Conservation (phyloP, 805 yeast species). For the Candida mattraensis region DNA sequence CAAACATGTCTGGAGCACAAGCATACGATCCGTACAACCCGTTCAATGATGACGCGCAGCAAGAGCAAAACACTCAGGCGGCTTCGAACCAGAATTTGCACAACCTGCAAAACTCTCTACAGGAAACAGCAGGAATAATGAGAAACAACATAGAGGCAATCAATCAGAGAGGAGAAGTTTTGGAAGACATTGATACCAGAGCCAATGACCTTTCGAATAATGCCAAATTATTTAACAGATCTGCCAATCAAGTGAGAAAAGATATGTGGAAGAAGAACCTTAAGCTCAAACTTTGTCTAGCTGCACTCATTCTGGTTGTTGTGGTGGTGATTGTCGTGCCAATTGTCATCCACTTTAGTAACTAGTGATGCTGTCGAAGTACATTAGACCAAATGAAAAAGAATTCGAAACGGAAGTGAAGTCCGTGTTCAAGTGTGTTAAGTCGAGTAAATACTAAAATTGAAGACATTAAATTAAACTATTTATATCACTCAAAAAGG, state of each 20-base stretch:
- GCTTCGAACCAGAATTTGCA: constrained; percentile 26
- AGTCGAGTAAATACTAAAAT: no score
- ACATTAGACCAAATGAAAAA: no score
- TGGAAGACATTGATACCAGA: constrained; percentile 88
- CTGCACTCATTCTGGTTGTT: constrained; percentile 72
- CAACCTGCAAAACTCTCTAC: constrained; percentile 32
- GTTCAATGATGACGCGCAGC: constrained; percentile 31
- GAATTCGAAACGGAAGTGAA: no score
- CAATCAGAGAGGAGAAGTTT: constrained; percentile 91
- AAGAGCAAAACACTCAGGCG: constrained; percentile 20
- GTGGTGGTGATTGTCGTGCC: constrained; percentile 90
- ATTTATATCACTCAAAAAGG: no score
- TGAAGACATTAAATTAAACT: no score
- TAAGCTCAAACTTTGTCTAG: constrained; percentile 92
- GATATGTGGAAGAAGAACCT: constrained; percentile 99
- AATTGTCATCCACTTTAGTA: constrained; percentile 80
- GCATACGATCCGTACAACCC: constrained; percentile 38
- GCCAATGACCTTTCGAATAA: constrained; percentile 89
- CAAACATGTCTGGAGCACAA: constrained; percentile 32
- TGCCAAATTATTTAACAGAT: constrained; percentile 93
- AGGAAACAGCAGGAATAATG: constrained; percentile 95
- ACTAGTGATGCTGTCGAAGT: no score
- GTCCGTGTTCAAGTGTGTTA: no score
- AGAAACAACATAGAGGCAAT: constrained; percentile 95
- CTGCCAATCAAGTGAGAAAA: constrained; percentile 95